These are phyloP conservation scores for Taxawa tesnikishii DNA, from an alignment of 2,329 filamentous ascomycete species.

Conservation along the genomic window DNA sequence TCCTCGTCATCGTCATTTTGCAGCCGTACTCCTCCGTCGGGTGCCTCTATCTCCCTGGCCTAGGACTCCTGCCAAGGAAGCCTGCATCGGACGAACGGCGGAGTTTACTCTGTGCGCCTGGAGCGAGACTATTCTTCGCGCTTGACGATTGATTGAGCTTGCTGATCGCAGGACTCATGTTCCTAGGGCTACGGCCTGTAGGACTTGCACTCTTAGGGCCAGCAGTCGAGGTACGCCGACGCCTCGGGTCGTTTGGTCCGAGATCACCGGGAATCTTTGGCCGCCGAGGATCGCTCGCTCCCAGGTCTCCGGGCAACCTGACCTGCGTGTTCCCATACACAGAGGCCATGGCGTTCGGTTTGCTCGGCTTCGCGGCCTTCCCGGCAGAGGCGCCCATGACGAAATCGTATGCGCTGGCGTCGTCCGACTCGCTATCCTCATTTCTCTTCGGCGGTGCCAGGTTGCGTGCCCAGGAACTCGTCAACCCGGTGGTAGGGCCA, in stretches of 20 bases:
- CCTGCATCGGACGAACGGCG: slow-evolving; percentile 6
- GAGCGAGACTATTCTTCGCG: slow-evolving; percentile 1
- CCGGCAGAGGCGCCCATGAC: no score
- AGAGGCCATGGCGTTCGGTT: slow-evolving; percentile 16
- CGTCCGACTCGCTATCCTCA: no score
- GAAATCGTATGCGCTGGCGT: no score
- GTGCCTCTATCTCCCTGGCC: no score
- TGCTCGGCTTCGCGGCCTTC: no score
- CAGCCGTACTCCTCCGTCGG: slow-evolving; percentile 4
- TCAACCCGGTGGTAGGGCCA: no score
- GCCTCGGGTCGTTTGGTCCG: slow-evolving; percentile 9
- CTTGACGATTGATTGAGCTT: slow-evolving; percentile 12
- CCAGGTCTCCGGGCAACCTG: slow-evolving; percentile 22
- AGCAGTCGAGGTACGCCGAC: not conserved
- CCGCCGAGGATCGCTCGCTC: slow-evolving; percentile 20
- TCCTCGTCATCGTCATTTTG: slow-evolving; percentile 9
- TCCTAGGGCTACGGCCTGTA: not conserved
- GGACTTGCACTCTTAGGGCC: not conserved
- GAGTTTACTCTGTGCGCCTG: no score
- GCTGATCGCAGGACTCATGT: slow-evolving; percentile 6
- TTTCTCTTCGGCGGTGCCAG: no score
- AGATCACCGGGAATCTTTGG: slow-evolving; percentile 9
- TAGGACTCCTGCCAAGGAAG: no score
- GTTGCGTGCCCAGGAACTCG: no score
- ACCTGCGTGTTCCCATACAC: slow-evolving; percentile 16